Percentiles rank a stretch among this genome's conserved stretches.
Conservation (phyloP, 2,329 filamentous ascomycete genomes). For the Epicoccum nigrum region DNA sequence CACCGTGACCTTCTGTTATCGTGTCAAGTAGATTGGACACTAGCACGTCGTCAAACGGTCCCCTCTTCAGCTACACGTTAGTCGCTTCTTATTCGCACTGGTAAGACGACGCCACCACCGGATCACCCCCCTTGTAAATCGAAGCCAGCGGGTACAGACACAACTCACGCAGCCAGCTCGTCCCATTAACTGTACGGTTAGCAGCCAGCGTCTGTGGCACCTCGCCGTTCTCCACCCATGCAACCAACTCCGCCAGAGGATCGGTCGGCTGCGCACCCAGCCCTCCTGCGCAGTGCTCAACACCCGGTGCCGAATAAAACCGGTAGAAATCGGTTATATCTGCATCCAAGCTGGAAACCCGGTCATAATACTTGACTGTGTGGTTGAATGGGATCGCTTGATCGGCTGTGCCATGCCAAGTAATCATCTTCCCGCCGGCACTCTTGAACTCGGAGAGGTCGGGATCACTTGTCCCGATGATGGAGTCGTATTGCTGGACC, state of each 20-base stretch:
- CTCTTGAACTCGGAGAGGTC: conserved; percentile 29
- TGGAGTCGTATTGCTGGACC: conserved; percentile 20
- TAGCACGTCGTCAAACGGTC: too few species aligned
- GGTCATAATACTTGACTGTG: conserved; percentile 22
- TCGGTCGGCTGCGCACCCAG: conserved; percentile 34
- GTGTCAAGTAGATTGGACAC: too few species aligned
- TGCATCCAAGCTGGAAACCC: conserved; percentile 14
- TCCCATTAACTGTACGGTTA: conserved; percentile 13
- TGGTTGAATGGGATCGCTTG: conserved; percentile 16
- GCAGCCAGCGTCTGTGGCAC: conserved; percentile 21
- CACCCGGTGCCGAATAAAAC: conserved; percentile 27
- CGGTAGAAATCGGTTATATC: conserved; percentile 31
- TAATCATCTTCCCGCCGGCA: conserved; percentile 32
- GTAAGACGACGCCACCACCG: conserved; percentile 10
- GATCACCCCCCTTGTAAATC: conserved; percentile 17
- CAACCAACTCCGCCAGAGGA: conserved; percentile 30
- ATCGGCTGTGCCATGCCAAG: conserved; percentile 30
- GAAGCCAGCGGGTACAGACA: conserved; percentile 23
- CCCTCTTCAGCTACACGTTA: too few species aligned
- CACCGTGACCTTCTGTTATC: neutral
- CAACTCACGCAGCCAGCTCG: conserved; percentile 10
- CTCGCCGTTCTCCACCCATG: conserved; percentile 33
- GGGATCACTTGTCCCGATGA: conserved; percentile 20
- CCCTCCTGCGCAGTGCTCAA: conserved; percentile 26
- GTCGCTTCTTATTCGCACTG: neutral